Evolutionary conservation across 225 moss, liverwort and hornwort genomes (phyloP), one percentile per base, ranked within the genome.

Genomic region (Pseudisothecium myosuroides): DNA sequence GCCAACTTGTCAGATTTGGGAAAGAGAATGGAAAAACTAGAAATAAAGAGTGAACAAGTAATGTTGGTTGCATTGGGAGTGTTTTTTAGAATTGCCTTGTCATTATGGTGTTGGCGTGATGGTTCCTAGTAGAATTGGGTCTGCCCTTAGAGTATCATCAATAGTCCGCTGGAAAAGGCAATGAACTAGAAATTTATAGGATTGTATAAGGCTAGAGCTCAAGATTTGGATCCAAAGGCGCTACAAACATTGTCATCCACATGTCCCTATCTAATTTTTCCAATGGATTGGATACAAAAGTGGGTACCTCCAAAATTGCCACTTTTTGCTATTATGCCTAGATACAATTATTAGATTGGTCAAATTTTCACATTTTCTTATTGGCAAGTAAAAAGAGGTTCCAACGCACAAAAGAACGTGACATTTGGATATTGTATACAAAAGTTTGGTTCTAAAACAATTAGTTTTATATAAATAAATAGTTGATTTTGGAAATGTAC

Each of bases 11-110:
- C 3, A 2, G 13, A 4, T 68, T n/a, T n/a, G 13, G 2, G 2
- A n/a, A n/a, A 1, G n/a, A n/a, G 1, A 68, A 68, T 68, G 22
- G 13, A 0, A 0, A 12, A 23, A 1, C 0, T 1, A 1, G 2
- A 4, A 68, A 22, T 68, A 68, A 23, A 22, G 7, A n/a, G 4
- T n/a, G 13, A n/a, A 22, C 12, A 12, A n/a, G n/a, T n/a, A n/a
- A n/a, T n/a, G 4, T 4, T n/a, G 4, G 7, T 23, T n/a, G n/a
- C 22, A 23, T n/a, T n/a, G 12, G 0, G n/a, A 23, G n/a, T n/a
- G 8, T 23, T n/a, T n/a, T 12, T 23, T 4, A 4, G 23, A n/a
- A 1, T n/a, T n/a, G 12, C 2, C 4, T 2, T 2, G 2, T 68
- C 13, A 68, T 68, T 68, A n/a, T n/a, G 4, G 23, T n/a, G 7